These are phyloP conservation scores for Coemansia sp. DNA, from an alignment of 192 early-diverging fungal genomes.

Conservation along the genomic window DNA sequence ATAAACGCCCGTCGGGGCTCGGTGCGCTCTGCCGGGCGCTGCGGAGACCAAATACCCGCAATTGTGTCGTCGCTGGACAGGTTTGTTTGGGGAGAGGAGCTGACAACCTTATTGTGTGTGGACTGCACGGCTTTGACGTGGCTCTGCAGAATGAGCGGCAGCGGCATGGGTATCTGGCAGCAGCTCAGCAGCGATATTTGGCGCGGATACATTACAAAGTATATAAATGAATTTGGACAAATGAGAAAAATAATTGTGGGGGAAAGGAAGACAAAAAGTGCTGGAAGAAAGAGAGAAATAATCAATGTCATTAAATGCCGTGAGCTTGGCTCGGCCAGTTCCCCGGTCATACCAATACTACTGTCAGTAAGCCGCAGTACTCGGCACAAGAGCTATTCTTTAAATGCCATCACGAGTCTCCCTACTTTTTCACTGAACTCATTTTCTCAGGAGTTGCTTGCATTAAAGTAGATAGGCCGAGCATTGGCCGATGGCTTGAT, in stretches of 20 bases:
- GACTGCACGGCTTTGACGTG: neutral
- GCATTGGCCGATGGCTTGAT: too few relatives aligned
- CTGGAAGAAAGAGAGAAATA: too few relatives aligned
- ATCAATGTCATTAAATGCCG: too few relatives aligned
- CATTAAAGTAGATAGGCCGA: too few relatives aligned
- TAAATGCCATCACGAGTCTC: too few relatives aligned
- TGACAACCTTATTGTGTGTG: neutral
- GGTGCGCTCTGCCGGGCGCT: neutral
- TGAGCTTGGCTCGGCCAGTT: too few relatives aligned
- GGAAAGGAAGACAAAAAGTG: neutral
- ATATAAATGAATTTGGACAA: neutral
- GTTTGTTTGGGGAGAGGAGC: too few relatives aligned
- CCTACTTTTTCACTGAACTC: too few relatives aligned
- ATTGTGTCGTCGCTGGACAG: slow-evolving; percentile 6
- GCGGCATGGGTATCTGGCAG: slow-evolving; percentile 18
- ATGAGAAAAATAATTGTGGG: neutral
- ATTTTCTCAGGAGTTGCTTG: too few relatives aligned
- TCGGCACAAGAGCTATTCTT: too few relatives aligned
- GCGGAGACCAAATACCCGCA: slow-evolving; percentile 26
- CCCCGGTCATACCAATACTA: too few relatives aligned
- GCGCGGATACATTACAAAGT: slow-evolving; percentile 8
- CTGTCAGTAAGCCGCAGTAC: too few relatives aligned
- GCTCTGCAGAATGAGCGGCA: neutral
- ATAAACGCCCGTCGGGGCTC: neutral
- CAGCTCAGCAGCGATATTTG: slow-evolving; percentile 34